Evolutionary conservation across 2,329 filamentous ascomycete species (phyloP).

Genomic region (Daldinia eschscholtzii): DNA sequence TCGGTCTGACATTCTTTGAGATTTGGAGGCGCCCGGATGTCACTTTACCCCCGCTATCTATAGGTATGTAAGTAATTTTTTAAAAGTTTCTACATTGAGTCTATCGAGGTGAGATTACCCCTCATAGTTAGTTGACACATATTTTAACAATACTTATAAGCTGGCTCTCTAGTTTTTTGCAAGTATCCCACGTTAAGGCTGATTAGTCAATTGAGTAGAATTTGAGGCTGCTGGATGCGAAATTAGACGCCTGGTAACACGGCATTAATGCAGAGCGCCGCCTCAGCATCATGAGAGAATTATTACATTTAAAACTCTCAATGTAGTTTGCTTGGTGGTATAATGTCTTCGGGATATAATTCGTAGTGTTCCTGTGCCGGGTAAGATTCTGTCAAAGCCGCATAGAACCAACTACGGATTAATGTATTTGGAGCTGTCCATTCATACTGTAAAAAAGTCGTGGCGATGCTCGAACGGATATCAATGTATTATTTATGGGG

Average conservation of each 20-base stretch:
- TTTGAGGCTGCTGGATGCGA: not conserved
- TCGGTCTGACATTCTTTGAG: conserved; percentile 23
- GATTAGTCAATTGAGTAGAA: not conserved
- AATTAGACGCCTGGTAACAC: not conserved
- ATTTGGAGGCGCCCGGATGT: conserved; percentile 16
- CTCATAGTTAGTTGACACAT: not conserved
- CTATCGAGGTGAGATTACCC: not conserved
- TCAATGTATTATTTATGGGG: conserved; percentile 2
- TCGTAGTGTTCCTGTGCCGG: conserved; percentile 16
- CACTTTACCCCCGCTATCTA: conserved; percentile 9
- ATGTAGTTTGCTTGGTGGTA: conserved; percentile 26
- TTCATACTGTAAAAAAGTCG: not conserved
- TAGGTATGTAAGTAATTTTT: not conserved
- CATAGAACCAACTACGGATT: not conserved
- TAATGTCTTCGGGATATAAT: conserved; percentile 16
- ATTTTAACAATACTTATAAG: not conserved
- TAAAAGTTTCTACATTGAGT: conserved; percentile 4
- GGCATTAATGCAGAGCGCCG: not conserved
- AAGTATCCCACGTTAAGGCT: not conserved
- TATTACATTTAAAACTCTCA: conserved; percentile 13
- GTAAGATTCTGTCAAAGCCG: conserved; percentile 11
- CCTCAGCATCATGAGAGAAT: conserved; percentile 7
- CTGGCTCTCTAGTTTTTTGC: not conserved
- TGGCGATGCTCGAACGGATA: not conserved
- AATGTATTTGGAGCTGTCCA: not conserved